phyloP scores from a whole-genome alignment of 78 protist species.

The Polysphondylium violaceum region DNA sequence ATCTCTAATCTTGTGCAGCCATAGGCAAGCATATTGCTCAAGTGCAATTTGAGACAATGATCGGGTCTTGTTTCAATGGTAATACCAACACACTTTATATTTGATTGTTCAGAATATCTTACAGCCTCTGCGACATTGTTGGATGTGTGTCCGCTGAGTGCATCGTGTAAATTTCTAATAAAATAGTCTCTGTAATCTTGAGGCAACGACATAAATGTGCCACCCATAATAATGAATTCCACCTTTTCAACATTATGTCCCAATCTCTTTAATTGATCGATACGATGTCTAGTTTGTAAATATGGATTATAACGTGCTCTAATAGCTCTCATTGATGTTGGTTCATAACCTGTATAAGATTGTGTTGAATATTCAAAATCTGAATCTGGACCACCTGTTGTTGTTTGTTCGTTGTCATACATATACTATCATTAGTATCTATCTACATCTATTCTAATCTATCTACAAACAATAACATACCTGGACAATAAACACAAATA shows the following conservation, averaged over 20 bases:
- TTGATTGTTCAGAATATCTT: slow-evolving; percentile 86
- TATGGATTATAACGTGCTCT: slow-evolving; percentile 97
- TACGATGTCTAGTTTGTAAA: slow-evolving; percentile 90
- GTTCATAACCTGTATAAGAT: slow-evolving; percentile 97
- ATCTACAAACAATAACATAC: neutral
- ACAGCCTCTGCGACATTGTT: slow-evolving; percentile 88
- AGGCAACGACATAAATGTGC: slow-evolving; percentile 97
- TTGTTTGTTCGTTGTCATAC: neutral
- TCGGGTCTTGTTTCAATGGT: slow-evolving; percentile 99
- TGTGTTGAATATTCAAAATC: slow-evolving; percentile 98
- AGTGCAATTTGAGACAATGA: slow-evolving; percentile 93
- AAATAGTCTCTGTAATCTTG: slow-evolving; percentile 94
- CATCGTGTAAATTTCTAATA: slow-evolving; percentile 96
- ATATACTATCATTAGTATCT: neutral
- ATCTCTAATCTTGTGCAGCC: slow-evolving; percentile 97
- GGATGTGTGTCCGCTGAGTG: slow-evolving; percentile 95
- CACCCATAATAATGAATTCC: slow-evolving; percentile 98
- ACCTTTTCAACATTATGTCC: slow-evolving; percentile 97
- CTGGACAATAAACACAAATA: slow-evolving; percentile 84
- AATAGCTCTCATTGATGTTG: slow-evolving; percentile 98
- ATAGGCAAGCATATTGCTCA: slow-evolving; percentile 84
- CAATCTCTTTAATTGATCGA: slow-evolving; percentile 93
- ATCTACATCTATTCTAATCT: neutral
- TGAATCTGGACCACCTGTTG: slow-evolving; percentile 97
- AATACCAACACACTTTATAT: slow-evolving; percentile 94